Base-by-base conservation (phyloP, 2,329 filamentous ascomycete species). In the Calonectria crousiana region DNA sequence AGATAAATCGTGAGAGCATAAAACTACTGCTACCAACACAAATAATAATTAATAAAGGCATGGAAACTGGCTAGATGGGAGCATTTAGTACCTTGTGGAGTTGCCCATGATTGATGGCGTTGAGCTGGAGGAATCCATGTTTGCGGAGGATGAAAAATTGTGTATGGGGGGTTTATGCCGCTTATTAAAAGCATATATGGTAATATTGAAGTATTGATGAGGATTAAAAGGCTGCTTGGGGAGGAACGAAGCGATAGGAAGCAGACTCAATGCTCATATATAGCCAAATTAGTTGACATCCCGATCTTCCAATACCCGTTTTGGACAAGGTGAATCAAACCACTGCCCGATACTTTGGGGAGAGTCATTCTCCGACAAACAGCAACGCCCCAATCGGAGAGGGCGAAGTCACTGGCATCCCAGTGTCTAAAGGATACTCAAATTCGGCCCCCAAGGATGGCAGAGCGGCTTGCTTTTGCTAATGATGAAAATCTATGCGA, bases 1-100 rank as follows among this genome's bases (percentile, higher is more conserved):
- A 64, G 30, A 79, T 66, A 32, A 73, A 79, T 18, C 47, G 58
- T 0, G 62, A 32, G 8, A 79, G 66, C 65, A 77, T 72, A 4
- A 1, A 28, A n/a, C 34, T 52, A 36, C 14, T 38, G 11, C 23
- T n/a, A 20, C 18, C 10, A 10, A 14, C 70, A 26, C 23, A 11
- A 26, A 60, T 13, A 5, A 36, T 26, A 23, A 23, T 62, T 38
- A 62, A 36, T 4, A 2, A 13, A 4, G 2, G 36, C 16, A 6
- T 30, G 6, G 3, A 9, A 23, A 23, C 23, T 2, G n/a, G 8
- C 30, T 13, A 10, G 10, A 1, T 5, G 3, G 14, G 14, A 10
- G 14, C 2, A 18, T 36, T 10, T 11, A 36, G 18, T 62, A 62
- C 56, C 8, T 28, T 23, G 26, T 28, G 56, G 18, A 62, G 34